Evolutionary conservation across 345 rosid genomes (phyloP).

Genomic region (Carallia brachiata): DNA sequence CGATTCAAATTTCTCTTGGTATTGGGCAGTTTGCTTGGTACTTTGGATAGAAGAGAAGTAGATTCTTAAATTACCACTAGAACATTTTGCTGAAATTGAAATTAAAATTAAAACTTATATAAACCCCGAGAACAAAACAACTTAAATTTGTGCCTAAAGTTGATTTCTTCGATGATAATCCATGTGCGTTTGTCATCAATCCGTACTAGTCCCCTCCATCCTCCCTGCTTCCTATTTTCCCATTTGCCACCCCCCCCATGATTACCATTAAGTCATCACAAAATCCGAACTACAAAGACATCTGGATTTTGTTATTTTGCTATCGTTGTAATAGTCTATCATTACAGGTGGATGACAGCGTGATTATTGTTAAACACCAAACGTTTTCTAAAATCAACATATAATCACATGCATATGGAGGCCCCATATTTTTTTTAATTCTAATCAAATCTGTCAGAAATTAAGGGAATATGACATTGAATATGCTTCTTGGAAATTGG

Average conservation of each 20-base stretch:
- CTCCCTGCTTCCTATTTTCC: conserved; percentile 18
- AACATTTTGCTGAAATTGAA: too few relatives aligned
- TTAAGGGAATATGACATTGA: conserved; percentile 34
- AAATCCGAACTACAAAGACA: not conserved
- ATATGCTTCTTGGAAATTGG: conserved; percentile 35
- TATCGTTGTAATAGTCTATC: not conserved
- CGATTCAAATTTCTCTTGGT: too few relatives aligned
- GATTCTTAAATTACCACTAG: too few relatives aligned
- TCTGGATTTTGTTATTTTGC: not conserved
- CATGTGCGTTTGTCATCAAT: conserved; percentile 41
- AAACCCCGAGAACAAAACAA: too few relatives aligned
- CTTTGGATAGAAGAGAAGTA: too few relatives aligned
- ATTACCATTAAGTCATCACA: too few relatives aligned
- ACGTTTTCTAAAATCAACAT: not conserved
- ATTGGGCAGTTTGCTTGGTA: too few relatives aligned
- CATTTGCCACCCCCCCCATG: not conserved
- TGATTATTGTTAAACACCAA: conserved; percentile 8
- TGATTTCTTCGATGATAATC: conserved; percentile 20
- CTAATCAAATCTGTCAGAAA: conserved; percentile 22
- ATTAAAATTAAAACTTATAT: too few relatives aligned
- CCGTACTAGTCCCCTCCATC: conserved; percentile 31
- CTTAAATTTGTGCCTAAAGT: not conserved
- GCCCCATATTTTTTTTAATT: conserved; percentile 19
- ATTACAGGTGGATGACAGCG: conserved; percentile 30
- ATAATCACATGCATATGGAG: conserved; percentile 29